Conservation (phyloP, 192 early-diverging fungal species). For the Dissophora globulifera region DNA sequence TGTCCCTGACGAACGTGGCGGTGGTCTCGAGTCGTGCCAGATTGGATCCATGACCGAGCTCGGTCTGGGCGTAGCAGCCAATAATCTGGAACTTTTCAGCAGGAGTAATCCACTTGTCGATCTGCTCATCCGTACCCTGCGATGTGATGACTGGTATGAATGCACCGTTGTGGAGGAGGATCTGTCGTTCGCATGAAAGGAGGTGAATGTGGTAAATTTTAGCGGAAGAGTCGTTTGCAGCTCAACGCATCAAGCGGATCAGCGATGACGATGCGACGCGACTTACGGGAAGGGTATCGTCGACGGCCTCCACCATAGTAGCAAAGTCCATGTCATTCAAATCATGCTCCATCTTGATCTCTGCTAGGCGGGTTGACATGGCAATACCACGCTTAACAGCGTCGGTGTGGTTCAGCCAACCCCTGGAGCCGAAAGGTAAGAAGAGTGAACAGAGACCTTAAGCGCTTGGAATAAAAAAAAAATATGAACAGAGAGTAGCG, state of each 20-base stretch:
- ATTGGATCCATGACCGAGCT: slow-evolving; percentile 81
- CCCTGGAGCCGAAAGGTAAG: too few species aligned
- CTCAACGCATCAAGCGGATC: too few species aligned
- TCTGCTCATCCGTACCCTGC: slow-evolving; percentile 85
- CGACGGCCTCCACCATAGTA: slow-evolving; percentile 41
- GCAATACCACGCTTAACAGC: slow-evolving; percentile 52
- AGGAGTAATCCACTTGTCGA: too few species aligned
- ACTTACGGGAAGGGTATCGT: slow-evolving; percentile 46
- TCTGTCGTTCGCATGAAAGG: too few species aligned
- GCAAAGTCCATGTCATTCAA: slow-evolving; percentile 51
- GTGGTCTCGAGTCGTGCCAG: slow-evolving; percentile 91
- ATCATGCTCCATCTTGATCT: slow-evolving; percentile 50
- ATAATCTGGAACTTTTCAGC: slow-evolving; percentile 81
- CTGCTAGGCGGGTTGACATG: slow-evolving; percentile 47
- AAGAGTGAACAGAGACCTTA: too few species aligned
- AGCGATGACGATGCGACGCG: too few species aligned
- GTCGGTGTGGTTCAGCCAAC: slow-evolving; percentile 53
- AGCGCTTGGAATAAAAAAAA: too few species aligned
- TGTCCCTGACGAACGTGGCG: slow-evolving; percentile 78
- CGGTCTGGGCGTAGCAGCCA: slow-evolving; percentile 95
- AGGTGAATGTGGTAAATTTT: too few species aligned
- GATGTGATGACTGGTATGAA: slow-evolving; percentile 74
- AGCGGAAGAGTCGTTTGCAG: too few species aligned
- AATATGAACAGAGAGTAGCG: too few species aligned
- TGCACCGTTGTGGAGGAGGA: too few species aligned